Evolutionary conservation across 352 stramenopile species (phyloP).

Genomic region (Globisporangium nodosum): DNA sequence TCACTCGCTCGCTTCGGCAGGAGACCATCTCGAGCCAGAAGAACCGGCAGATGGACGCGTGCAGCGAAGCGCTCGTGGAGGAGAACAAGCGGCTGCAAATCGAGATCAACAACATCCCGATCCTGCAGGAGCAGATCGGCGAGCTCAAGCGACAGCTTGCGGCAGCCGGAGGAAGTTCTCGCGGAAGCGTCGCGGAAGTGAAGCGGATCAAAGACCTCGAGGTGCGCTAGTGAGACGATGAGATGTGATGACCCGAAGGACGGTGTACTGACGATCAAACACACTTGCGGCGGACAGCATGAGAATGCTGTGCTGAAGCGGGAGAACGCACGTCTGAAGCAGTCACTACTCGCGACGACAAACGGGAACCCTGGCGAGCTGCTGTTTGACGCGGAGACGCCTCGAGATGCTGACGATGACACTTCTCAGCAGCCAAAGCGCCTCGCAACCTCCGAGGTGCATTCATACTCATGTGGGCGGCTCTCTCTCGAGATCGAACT

Average conservation of each 20-base stretch:
- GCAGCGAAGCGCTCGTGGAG: slow-evolving; percentile 41
- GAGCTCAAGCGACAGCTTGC: slow-evolving; percentile 53
- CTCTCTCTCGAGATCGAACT: not conserved
- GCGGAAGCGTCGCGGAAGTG: slow-evolving; percentile 6
- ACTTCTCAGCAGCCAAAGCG: slow-evolving; percentile 1
- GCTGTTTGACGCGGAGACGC: not conserved
- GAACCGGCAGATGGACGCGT: slow-evolving; percentile 40
- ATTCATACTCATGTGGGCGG: not conserved
- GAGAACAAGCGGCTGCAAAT: slow-evolving; percentile 65
- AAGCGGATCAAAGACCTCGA: slow-evolving; percentile 42
- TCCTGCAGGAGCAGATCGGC: slow-evolving; percentile 64
- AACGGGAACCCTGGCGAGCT: slow-evolving; percentile 6
- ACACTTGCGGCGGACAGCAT: slow-evolving; percentile 11
- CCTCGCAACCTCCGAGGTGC: slow-evolving; percentile 10
- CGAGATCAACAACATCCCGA: slow-evolving; percentile 85
- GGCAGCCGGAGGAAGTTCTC: not conserved
- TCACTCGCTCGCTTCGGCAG: slow-evolving; percentile 13
- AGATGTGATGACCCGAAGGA: not conserved
- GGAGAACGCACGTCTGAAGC: slow-evolving; percentile 37
- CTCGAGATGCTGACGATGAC: slow-evolving; percentile 2
- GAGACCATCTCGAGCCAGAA: slow-evolving; percentile 57
- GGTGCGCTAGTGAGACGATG: slow-evolving; percentile 12
- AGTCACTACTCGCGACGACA: slow-evolving; percentile 27
- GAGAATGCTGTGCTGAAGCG: slow-evolving; percentile 44
- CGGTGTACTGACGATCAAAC: not conserved